Conservation (phyloP, 106 monocot species). For the Posidonia australis region DNA sequence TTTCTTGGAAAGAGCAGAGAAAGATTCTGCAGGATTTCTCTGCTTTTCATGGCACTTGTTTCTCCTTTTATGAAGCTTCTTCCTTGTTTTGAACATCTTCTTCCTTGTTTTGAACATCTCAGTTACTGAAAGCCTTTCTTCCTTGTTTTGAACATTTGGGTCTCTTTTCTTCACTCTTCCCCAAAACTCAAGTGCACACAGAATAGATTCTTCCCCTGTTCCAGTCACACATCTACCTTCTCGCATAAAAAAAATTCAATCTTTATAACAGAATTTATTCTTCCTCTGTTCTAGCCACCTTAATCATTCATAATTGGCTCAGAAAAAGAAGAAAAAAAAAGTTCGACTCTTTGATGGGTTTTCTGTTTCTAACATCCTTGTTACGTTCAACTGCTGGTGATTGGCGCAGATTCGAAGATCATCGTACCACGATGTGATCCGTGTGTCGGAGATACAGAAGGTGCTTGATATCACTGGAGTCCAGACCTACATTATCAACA, state of each 20-base stretch:
- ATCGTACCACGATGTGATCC: constrained; percentile 93
- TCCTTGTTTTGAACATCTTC: too few relatives aligned
- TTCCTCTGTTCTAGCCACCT: not conserved
- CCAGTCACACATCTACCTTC: too few relatives aligned
- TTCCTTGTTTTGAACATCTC: too few relatives aligned
- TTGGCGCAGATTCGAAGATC: constrained; percentile 66
- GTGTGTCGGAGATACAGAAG: constrained; percentile 82
- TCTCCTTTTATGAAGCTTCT: too few relatives aligned
- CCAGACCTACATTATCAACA: constrained; percentile 37
- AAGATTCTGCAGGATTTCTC: too few relatives aligned
- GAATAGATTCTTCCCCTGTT: not conserved
- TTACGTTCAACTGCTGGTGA: not conserved
- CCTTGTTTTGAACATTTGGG: too few relatives aligned
- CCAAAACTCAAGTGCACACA: not conserved
- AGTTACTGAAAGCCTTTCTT: too few relatives aligned
- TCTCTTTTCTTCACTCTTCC: not conserved
- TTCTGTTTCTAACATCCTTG: too few relatives aligned
- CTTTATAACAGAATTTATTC: not conserved
- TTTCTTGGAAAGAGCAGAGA: too few relatives aligned
- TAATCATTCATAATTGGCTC: not conserved
- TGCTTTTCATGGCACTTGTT: too few relatives aligned
- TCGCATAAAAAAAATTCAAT: not conserved
- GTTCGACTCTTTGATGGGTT: too few relatives aligned
- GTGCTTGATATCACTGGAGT: constrained; percentile 73
- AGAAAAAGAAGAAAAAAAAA: too few relatives aligned